These are phyloP conservation scores for Stramenopiles sp. DNA, from an alignment of 352 stramenopile species.

Conservation along the genomic window DNA sequence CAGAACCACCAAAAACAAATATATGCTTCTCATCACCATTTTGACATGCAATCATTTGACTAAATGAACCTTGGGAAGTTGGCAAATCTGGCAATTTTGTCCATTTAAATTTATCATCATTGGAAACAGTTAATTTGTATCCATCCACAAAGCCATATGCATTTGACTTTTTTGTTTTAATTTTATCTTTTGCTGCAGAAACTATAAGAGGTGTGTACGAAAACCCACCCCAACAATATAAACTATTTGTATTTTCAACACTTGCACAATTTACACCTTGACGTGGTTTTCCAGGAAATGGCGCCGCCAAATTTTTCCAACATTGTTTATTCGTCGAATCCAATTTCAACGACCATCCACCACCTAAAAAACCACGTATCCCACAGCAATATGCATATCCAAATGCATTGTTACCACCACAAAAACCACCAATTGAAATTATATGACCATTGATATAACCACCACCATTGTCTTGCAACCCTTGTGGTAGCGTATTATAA, in stretches of 20 bases:
- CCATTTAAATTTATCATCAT: neutral
- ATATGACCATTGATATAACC: neutral
- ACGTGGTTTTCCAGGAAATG: neutral
- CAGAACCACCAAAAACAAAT: neutral
- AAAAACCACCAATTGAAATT: neutral
- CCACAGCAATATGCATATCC: neutral
- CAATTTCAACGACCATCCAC: neutral
- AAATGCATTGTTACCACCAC: neutral
- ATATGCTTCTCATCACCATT: neutral
- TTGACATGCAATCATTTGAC: neutral
- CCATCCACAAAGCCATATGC: neutral
- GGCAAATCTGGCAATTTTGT: neutral
- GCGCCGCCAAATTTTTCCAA: neutral
- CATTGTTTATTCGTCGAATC: neutral
- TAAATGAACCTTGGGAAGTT: neutral
- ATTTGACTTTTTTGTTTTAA: neutral
- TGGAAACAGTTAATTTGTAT: neutral
- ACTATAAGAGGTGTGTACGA: neutral
- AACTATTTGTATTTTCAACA: neutral
- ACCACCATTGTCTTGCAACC: neutral
- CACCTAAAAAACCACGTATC: neutral
- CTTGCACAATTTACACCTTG: neutral
- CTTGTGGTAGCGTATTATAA: neutral
- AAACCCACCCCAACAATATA: slow-evolving; percentile 5
- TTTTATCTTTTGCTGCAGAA: neutral